Percentiles rank a stretch among this genome's conserved stretches.
Conservation (phyloP, 495 filamentous ascomycete genomes). For the Chaetomium fimeti region DNA sequence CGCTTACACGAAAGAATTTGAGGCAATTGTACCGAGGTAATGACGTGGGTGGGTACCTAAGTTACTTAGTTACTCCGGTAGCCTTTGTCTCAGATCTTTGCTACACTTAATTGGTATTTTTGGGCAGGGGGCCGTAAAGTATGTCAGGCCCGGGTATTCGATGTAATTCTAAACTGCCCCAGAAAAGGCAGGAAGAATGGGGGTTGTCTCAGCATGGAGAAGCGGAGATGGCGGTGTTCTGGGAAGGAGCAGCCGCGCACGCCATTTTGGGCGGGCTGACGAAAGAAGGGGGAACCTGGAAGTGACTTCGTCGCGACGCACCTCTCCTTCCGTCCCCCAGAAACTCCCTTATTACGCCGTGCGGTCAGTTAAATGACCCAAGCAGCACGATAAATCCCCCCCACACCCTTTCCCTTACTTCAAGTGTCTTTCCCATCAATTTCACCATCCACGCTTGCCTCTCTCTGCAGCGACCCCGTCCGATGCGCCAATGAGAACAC, state of each 20-base stretch:
- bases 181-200: background rate
- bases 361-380: too few relatives aligned
- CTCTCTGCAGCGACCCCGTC: slow-evolving; percentile 31
- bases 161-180: background rate
- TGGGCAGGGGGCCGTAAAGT: too few relatives aligned
- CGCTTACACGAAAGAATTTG: too few relatives aligned
- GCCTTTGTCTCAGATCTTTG: too few relatives aligned
- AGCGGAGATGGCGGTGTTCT: background rate
- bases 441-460: background rate
- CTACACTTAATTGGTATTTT: too few relatives aligned
- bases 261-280: slow-evolving; percentile 5
- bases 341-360: too few relatives aligned
- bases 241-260: background rate
- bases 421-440: background rate
- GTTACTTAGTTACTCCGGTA: too few relatives aligned
- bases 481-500: slow-evolving; percentile 33
- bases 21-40: too few relatives aligned
- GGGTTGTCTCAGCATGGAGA: background rate
- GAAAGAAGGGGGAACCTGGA: background rate
- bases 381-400: too few relatives aligned
- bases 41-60: too few relatives aligned
- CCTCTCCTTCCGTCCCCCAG: background rate
- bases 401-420: too few relatives aligned
- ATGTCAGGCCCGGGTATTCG: too few relatives aligned
- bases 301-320: background rate